These are phyloP conservation scores for Monosporascus sp. DNA, from an alignment of 2,329 filamentous ascomycete genomes.

Conservation along the genomic window DNA sequence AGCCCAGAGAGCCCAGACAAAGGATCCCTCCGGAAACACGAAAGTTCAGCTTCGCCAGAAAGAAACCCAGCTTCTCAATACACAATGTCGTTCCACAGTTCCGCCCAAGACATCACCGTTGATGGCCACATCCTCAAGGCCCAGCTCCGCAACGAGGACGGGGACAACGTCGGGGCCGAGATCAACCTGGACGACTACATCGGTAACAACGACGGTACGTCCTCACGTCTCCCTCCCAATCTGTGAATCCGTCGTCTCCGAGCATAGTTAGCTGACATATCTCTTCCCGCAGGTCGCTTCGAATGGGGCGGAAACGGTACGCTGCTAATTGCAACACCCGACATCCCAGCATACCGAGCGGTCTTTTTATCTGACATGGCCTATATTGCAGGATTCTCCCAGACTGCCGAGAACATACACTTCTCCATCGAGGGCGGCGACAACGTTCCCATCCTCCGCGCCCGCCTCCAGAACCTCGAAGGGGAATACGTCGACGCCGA, in stretches of 20 bases:
- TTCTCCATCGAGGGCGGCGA: slow-evolving; percentile 47
- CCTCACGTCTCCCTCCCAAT: background rate
- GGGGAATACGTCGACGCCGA: slow-evolving; percentile 38
- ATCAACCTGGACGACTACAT: slow-evolving; percentile 45
- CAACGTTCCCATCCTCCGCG: slow-evolving; percentile 47
- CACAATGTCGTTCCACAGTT: slow-evolving; percentile 45
- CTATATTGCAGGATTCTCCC: slow-evolving; percentile 33
- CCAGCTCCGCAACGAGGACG: slow-evolving; percentile 33
- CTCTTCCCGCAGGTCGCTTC: slow-evolving; percentile 8
- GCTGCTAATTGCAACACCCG: background rate
- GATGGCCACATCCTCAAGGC: slow-evolving; percentile 44
- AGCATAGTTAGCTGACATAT: slow-evolving; percentile 15
- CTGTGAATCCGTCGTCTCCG: slow-evolving; percentile 40
- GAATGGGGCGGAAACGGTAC: slow-evolving; percentile 13
- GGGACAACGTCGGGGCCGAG: slow-evolving; percentile 37
- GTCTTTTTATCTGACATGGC: background rate
- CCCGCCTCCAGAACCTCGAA: slow-evolving; percentile 34
- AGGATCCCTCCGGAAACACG: too few species aligned
- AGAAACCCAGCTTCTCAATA: too few species aligned
- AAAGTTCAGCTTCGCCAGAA: too few species aligned
- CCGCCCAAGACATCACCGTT: slow-evolving; percentile 39
- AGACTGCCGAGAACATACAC: slow-evolving; percentile 38
- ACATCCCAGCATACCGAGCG: background rate
- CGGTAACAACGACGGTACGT: slow-evolving; percentile 45
- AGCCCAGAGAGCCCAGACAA: too few species aligned